Base-by-base conservation (phyloP, 2,329 filamentous ascomycete species). In the Colletotrichum tamarilloi region DNA sequence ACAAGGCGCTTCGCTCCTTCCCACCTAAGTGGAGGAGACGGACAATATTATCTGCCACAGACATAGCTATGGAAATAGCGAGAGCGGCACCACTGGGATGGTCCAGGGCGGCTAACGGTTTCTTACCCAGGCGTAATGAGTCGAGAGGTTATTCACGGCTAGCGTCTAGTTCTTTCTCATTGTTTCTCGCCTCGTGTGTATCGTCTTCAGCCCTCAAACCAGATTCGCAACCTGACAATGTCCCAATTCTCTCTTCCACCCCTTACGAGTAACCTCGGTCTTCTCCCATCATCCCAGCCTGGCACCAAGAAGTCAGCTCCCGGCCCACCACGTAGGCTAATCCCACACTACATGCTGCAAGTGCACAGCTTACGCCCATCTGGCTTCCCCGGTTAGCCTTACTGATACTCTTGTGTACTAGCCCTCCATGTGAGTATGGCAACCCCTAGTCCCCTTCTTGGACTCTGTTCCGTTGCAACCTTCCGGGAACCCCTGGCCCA, bases 391-490 rank as follows among this genome's bases (percentile, higher is more conserved):
- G 55, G 28, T 56, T 73, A 71, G 60, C 56, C 56, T 28, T 42
- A 38, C 62, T 62, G 62, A 56, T n/a, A 66, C 46, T 46, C 53
- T 56, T 60, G 14, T 57, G 30, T 46, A 49, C 49, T 38, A 55
- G 46, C 14, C n/a, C 67, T 56, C 26, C 32, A 73, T 62, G 55
- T 49, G 38, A 73, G 67, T 38, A 60, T 62, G 71, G 67, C 60
- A 71, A 59, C 55, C 60, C 65, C 71, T 71, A 73, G 71, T 52
- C 24, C 56, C 49, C 46, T 57, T 56, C 58, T 35, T 71, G 59
- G 71, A 35, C 58, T 57, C 32, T 59, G 14, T 59, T 30, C 72
- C 68, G 52, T 63, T 38, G 38, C 12, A 24, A 62, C 30, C 32
- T 53, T 26, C 22, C 26, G 53, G 57, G 26, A 12, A 24, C 67